Evolutionary conservation across 2,329 filamentous ascomycete species (phyloP).

Genomic region (Penicillium italicum): DNA sequence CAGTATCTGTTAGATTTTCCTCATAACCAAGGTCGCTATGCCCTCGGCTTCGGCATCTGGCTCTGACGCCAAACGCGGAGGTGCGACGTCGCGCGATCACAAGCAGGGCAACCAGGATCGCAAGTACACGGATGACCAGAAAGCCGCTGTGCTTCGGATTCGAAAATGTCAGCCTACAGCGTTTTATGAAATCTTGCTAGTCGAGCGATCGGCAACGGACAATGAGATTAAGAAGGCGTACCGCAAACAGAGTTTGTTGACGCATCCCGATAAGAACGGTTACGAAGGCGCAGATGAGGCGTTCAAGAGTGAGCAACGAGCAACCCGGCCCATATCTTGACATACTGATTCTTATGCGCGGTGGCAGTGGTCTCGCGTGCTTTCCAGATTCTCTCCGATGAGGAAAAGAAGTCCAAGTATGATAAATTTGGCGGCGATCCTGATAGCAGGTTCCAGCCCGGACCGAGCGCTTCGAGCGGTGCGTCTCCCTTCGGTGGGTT

Average conservation of each 20-base stretch:
- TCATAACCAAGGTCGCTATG: slow-evolving; percentile 25
- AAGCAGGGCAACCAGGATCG: slow-evolving; percentile 51
- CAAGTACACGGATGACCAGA: slow-evolving; percentile 82
- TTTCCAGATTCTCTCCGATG: slow-evolving; percentile 87
- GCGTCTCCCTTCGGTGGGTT: slow-evolving; percentile 46
- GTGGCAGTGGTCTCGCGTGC: slow-evolving; percentile 76
- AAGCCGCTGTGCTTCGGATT: slow-evolving; percentile 85
- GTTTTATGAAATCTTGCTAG: slow-evolving; percentile 90
- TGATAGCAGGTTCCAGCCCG: slow-evolving; percentile 73
- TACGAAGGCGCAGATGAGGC: slow-evolving; percentile 94
- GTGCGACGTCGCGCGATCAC: slow-evolving; percentile 42
- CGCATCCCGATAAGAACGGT: slow-evolving; percentile 98
- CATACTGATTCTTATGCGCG: background rate
- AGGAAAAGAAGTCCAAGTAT: slow-evolving; percentile 85
- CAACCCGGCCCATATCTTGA: background rate
- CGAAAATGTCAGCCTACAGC: slow-evolving; percentile 77
- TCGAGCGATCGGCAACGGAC: slow-evolving; percentile 67
- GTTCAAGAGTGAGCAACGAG: slow-evolving; percentile 69
- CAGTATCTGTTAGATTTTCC: background rate
- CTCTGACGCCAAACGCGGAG: slow-evolving; percentile 43
- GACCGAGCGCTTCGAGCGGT: slow-evolving; percentile 38
- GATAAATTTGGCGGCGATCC: slow-evolving; percentile 90
- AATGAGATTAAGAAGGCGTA: slow-evolving; percentile 96
- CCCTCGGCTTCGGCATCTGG: slow-evolving; percentile 47
- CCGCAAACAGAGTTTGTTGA: slow-evolving; percentile 86